phyloP scores from a whole-genome alignment of 2,329 filamentous ascomycete species.

The Raffaelea ambrosiae region DNA sequence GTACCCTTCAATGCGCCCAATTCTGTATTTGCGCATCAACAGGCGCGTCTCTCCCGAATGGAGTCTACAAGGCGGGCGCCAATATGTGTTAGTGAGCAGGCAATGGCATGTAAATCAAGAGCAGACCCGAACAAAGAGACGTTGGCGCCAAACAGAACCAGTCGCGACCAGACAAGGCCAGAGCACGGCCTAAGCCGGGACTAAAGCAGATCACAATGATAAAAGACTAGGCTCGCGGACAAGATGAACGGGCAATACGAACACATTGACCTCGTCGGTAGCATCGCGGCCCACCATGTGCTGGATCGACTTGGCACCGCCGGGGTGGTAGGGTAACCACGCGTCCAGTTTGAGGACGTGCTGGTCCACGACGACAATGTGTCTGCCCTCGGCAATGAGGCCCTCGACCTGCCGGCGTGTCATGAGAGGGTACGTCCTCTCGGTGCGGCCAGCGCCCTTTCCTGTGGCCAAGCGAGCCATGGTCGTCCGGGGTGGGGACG shows the following conservation, averaged over 20 bases:
- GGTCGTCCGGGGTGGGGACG: too few relatives aligned
- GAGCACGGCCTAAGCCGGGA: conserved; percentile 10
- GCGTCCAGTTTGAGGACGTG: conserved; percentile 80
- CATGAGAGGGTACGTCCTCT: conserved; percentile 26
- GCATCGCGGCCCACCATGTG: conserved; percentile 94
- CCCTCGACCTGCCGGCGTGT: conserved; percentile 58
- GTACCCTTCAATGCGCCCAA: conserved; percentile 69
- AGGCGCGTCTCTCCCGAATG: conserved; percentile 71
- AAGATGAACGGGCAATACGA: conserved; percentile 25
- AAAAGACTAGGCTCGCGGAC: neutral
- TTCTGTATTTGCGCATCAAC: conserved; percentile 73
- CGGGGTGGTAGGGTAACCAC: conserved; percentile 85
- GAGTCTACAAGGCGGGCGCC: too few relatives aligned
- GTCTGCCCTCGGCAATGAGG: conserved; percentile 72
- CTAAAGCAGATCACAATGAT: too few relatives aligned
- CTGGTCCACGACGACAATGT: conserved; percentile 72
- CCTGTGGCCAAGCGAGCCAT: neutral
- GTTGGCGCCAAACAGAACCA: too few relatives aligned
- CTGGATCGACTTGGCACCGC: conserved; percentile 80
- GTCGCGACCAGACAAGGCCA: too few relatives aligned
- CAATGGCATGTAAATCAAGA: neutral
- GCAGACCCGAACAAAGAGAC: neutral
- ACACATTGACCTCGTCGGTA: conserved; percentile 90
- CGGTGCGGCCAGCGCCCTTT: neutral
- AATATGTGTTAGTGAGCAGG: neutral